Conservation (phyloP, 345 rosid species). For the Linum usitatissimum region DNA sequence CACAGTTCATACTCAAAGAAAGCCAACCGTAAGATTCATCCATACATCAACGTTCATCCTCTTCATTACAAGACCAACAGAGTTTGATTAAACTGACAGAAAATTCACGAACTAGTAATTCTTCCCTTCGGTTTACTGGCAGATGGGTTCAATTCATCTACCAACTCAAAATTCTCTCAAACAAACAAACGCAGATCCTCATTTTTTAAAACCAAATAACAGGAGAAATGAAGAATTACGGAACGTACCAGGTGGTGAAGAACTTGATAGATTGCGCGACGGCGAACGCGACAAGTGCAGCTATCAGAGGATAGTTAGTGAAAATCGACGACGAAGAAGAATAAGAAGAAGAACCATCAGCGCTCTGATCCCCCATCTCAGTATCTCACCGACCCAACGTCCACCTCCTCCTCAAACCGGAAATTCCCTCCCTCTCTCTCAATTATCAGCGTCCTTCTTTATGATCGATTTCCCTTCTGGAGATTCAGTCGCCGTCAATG, state of each 20-base stretch:
- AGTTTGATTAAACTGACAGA: no score
- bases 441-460: neutral
- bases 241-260: constrained; percentile 52
- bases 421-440: neutral
- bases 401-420: neutral
- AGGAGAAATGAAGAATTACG: neutral
- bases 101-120: no score
- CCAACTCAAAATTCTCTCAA: constrained; percentile 13
- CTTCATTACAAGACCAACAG: no score
- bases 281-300: constrained; percentile 43
- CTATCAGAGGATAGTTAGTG: constrained; percentile 55
- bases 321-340: constrained; percentile 27
- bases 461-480: neutral
- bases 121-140: no score
- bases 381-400: neutral
- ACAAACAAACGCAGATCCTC: constrained; percentile 9
- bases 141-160: neutral
- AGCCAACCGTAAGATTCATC: no score
- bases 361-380: neutral
- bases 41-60: no score
- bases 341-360: constrained; percentile 18
- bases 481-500: neutral
- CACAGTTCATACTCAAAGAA: no score
- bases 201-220: neutral
- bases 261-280: constrained; percentile 60